Percentiles rank a stretch among this genome's conserved stretches.
phyloP scores from a whole-genome alignment of 73 alveolate genomes.

The Diophrys sp. region DNA sequence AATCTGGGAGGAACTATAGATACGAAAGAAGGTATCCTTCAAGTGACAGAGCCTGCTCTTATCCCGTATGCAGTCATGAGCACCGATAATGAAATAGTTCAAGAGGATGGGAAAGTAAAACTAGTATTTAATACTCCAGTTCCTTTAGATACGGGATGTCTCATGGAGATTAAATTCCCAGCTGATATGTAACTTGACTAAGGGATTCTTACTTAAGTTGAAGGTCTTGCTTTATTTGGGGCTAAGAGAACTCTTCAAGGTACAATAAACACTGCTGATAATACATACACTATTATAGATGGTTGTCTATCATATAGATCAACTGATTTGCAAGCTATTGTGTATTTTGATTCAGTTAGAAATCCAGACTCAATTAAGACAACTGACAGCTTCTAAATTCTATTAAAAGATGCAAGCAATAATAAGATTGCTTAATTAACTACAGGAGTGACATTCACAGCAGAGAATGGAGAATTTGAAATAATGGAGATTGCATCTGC shows the following conservation, averaged over 20 bases:
- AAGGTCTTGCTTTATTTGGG: constrained; percentile 33
- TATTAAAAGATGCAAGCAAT: constrained; percentile 7
- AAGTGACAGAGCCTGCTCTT: constrained; percentile 28
- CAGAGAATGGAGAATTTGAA: constrained; percentile 27
- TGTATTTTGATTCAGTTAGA: constrained; percentile 17
- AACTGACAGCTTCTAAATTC: constrained; percentile 22
- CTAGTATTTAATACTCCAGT: constrained; percentile 46
- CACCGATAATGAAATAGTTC: constrained; percentile 17
- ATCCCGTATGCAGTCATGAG: constrained; percentile 6
- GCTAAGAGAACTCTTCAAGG: constrained; percentile 18
- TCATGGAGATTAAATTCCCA: constrained; percentile 39
- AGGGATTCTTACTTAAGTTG: constrained; percentile 8
- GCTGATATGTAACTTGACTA: constrained; percentile 27
- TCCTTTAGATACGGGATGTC: constrained; percentile 50
- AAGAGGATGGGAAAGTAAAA: constrained; percentile 29
- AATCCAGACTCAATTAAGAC: constrained; percentile 39
- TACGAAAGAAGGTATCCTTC: constrained; percentile 19
- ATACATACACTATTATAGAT: constrained; percentile 35
- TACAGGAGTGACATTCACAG: constrained; percentile 52
- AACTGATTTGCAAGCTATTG: constrained; percentile 17
- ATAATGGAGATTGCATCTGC: constrained; percentile 6
- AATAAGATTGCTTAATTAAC: constrained; percentile 23
- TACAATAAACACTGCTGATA: constrained; percentile 11
- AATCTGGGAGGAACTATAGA: constrained; percentile 48
- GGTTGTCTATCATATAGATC: constrained; percentile 37